Evolutionary conservation across 2,329 filamentous ascomycete species (phyloP).

Genomic region (Verticillium nonalfalfae): DNA sequence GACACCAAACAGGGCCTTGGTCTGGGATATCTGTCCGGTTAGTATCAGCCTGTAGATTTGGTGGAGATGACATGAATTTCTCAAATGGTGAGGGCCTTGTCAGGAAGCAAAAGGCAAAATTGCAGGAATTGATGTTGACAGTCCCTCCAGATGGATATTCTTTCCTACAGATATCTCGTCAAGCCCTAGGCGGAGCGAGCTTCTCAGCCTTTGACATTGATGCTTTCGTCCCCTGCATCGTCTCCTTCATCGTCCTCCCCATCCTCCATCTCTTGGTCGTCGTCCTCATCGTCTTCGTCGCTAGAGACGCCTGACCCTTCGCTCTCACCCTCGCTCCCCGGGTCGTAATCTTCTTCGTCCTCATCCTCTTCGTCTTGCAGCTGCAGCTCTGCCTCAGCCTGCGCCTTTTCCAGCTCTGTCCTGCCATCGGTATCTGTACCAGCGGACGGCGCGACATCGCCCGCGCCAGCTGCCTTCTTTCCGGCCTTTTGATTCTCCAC

Average conservation of each 20-base stretch:
- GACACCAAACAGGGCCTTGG: no score
- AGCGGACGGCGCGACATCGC: conserved; percentile 24
- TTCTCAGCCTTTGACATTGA: not conserved
- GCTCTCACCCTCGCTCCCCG: conserved; percentile 53
- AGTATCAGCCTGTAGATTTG: no score
- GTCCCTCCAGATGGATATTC: no score
- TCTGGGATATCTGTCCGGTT: no score
- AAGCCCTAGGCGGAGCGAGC: no score
- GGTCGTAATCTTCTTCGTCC: conserved; percentile 61
- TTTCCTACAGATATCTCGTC: no score
- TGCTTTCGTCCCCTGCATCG: conserved; percentile 23
- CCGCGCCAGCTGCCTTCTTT: conserved; percentile 36
- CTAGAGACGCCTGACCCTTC: conserved; percentile 46
- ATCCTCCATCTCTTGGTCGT: conserved; percentile 36
- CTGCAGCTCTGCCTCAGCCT: conserved; percentile 44
- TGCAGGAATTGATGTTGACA: no score
- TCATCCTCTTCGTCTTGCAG: conserved; percentile 57
- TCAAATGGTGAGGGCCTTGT: no score
- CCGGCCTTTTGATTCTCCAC: conserved; percentile 48
- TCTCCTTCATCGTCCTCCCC: conserved; percentile 32
- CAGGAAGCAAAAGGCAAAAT: no score
- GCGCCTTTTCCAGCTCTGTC: conserved; percentile 43
- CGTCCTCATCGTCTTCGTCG: conserved; percentile 48
- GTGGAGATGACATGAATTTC: no score
- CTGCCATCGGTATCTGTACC: conserved; percentile 29